Percentiles rank a stretch among this genome's conserved stretches.
These are phyloP conservation scores for Manihot esculenta DNA, from an alignment of 441 rosid species.

Conservation along the genomic window DNA sequence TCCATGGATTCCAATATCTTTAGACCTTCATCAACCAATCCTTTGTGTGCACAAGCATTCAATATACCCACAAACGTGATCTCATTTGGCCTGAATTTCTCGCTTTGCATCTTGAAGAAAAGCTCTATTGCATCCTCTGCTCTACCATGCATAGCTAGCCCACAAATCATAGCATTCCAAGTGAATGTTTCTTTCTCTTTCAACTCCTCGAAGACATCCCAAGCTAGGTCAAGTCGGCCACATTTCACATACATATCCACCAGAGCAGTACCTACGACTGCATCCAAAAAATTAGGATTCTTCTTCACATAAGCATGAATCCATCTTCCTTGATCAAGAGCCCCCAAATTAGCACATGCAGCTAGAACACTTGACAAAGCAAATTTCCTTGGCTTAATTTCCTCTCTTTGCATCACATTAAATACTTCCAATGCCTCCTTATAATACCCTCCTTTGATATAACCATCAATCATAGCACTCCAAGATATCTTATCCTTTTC, in stretches of 20 bases:
- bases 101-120: conserved; percentile 43
- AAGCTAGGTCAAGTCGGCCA: conserved; percentile 52
- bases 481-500: conserved; percentile 52
- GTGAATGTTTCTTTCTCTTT: conserved; percentile 47
- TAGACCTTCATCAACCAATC: conserved; percentile 50
- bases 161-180: conserved; percentile 68
- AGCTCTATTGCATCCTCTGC: conserved; percentile 55
- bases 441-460: conserved; percentile 48
- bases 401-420: conserved; percentile 46
- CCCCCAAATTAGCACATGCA: conserved; percentile 55
- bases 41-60: conserved; percentile 60
- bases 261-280: conserved; percentile 55
- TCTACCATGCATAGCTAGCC: conserved; percentile 55
- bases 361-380: conserved; percentile 52
- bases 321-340: conserved; percentile 63
- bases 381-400: conserved; percentile 43
- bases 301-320: conserved; percentile 53
- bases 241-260: conserved; percentile 63
- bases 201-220: conserved; percentile 49
- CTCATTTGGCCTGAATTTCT: conserved; percentile 43
- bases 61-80: conserved; percentile 54
- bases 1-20: conserved; percentile 51
- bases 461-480: conserved; percentile 56
- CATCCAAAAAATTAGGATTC: conserved; percentile 45
- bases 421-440: conserved; percentile 53